Evolutionary conservation across 208 protist species (phyloP).

Genomic region (Novymonas esmeraldas): DNA sequence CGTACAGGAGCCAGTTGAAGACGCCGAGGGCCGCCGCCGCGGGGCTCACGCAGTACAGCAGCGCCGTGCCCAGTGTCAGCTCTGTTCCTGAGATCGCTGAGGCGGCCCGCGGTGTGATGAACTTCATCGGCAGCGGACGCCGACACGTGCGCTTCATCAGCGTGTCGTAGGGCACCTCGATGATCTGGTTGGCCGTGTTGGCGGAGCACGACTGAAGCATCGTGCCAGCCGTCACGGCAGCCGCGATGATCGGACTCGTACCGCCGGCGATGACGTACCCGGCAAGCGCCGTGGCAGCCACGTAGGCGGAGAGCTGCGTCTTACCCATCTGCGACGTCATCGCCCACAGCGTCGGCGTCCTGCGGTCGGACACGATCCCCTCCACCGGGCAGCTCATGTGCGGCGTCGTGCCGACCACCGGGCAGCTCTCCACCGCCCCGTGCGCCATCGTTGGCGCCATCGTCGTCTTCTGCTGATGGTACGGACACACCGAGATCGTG

Average conservation of each 20-base stretch:
- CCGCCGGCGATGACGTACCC: slow-evolving; percentile 82
- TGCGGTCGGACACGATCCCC: slow-evolving; percentile 20
- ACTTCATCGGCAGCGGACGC: slow-evolving; percentile 79
- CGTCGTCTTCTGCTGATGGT: slow-evolving; percentile 27
- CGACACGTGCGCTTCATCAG: slow-evolving; percentile 92
- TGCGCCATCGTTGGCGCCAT: slow-evolving; percentile 24
- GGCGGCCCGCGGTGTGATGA: slow-evolving; percentile 57
- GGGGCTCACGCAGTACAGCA: slow-evolving; percentile 72
- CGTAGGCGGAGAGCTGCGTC: slow-evolving; percentile 78
- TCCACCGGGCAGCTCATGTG: slow-evolving; percentile 58
- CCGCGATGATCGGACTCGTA: slow-evolving; percentile 44
- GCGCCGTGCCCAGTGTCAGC: slow-evolving; percentile 63
- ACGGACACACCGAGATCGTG: slow-evolving; percentile 60
- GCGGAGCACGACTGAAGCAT: slow-evolving; percentile 86
- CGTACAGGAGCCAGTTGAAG: slow-evolving; percentile 89
- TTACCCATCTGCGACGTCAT: slow-evolving; percentile 82
- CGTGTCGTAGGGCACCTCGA: slow-evolving; percentile 80
- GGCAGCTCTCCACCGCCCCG: slow-evolving; percentile 50
- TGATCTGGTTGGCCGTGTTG: slow-evolving; percentile 90
- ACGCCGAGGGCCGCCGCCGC: slow-evolving; percentile 63
- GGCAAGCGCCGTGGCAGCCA: slow-evolving; percentile 74
- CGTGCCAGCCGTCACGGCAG: slow-evolving; percentile 65
- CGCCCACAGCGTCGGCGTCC: slow-evolving; percentile 34
- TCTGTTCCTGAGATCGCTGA: slow-evolving; percentile 45
- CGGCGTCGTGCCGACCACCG: slow-evolving; percentile 56